Percentiles rank a stretch among this genome's conserved stretches.
These are phyloP conservation scores for Sarocladium kiliense DNA, from an alignment of 2,329 filamentous ascomycete species.

Conservation along the genomic window DNA sequence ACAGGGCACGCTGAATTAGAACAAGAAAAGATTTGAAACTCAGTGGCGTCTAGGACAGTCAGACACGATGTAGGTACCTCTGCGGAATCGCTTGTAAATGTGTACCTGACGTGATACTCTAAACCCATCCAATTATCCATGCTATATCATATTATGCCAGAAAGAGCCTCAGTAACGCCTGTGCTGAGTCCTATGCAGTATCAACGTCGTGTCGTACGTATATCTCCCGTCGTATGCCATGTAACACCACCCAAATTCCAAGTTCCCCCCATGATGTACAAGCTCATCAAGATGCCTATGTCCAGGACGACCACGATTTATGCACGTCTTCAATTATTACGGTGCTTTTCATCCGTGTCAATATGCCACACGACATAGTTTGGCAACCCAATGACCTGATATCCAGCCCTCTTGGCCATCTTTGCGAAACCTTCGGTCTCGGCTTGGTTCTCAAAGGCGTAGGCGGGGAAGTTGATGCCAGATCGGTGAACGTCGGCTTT, in stretches of 20 bases:
- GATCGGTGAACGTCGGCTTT: constrained; percentile 97
- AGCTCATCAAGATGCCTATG: not conserved
- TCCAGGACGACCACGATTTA: not conserved
- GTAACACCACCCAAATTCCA: too few species aligned
- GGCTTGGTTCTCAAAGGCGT: constrained; percentile 97
- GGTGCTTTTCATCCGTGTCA: constrained; percentile 90
- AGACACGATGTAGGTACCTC: too few species aligned
- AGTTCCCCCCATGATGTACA: not conserved
- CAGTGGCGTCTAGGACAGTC: too few species aligned
- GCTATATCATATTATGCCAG: too few species aligned
- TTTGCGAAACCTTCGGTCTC: constrained; percentile 98
- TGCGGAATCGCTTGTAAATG: too few species aligned
- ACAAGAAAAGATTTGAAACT: too few species aligned
- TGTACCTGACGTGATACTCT: too few species aligned
- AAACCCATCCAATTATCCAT: too few species aligned
- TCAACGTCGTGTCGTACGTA: too few species aligned
- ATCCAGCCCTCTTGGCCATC: constrained; percentile 96
- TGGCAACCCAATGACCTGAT: constrained; percentile 83
- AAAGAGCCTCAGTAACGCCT: not conserved
- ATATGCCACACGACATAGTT: constrained; percentile 99
- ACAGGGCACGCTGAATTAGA: too few species aligned
- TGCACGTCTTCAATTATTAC: constrained; percentile 46
- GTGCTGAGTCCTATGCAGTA: not conserved
- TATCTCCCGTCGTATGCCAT: too few species aligned
- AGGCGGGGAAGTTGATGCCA: constrained; percentile 95